Base-by-base conservation (phyloP, 805 yeast genomes). In the Hagleromyces aurorensis region DNA sequence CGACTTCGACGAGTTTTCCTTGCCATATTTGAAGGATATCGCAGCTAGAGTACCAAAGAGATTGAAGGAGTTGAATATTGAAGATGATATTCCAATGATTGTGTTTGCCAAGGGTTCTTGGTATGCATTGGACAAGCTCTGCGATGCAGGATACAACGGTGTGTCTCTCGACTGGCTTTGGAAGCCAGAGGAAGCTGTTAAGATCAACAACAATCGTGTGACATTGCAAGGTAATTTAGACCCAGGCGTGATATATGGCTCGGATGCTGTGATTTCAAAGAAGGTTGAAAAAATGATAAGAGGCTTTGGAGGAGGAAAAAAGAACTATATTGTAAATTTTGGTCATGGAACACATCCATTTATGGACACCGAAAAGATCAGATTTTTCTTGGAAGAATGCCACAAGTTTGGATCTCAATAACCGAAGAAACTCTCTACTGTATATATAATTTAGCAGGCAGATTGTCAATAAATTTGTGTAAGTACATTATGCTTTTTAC, bases 271-370 rank as follows among this genome's bases (percentile, higher is more conserved):
- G 19, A 91, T 91, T 44, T 65, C 89, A 13, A 57, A 66, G 38
- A 86, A 86, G 61, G 94, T 83, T 11, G 82, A 82, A 60, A 69
- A 68, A 41, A 91, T 91, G 98, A 79, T 91, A 37, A 55, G 66
- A 36, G 94, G 87, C 5, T 91, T 91, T 53, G 91, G 91, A n/a
- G 94, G 94, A 25, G 96, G 96, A 13, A 85, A 85, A 58, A 75
- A 82, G 50, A 71, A 79, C 49, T 91, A 91, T 62, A 89, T 91
- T 43, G 78, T 89, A 46, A 91, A 91, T 64, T 82, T 91, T 51
- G 98, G 98, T 26, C 98, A 91, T 48, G 98, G 98, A 11, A 91
- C 98, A 13, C 96, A 86, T 55, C 98, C 98, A 13, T 85, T 83
- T 61, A 86, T 91, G 94, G 80, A 84, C 41, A 95, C 97, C 7